A percentile compares a stretch with the other conserved stretches of the same genome.
Conservation (phyloP, 768 basidiomycete genomes). For the Serendipita vermifera region DNA sequence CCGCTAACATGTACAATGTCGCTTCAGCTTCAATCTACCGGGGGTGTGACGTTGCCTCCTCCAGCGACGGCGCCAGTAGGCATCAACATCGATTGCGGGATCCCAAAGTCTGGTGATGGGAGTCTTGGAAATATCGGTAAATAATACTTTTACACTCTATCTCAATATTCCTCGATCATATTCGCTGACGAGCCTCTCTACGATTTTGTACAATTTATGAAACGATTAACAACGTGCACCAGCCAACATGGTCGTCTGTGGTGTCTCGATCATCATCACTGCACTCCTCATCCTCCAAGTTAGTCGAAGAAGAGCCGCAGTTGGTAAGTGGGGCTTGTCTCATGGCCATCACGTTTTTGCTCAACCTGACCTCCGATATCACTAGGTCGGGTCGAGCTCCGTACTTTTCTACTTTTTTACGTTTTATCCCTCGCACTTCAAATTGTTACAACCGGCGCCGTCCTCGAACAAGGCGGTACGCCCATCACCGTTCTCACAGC, state of each 20-base stretch:
- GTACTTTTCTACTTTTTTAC: constrained; percentile 52
- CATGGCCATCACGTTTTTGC: not conserved
- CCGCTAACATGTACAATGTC: not conserved
- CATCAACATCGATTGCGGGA: constrained; percentile 69
- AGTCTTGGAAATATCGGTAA: constrained; percentile 74
- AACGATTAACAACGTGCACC: not conserved
- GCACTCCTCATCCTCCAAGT: not conserved
- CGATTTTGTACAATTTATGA: not conserved
- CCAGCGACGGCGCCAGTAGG: constrained; percentile 55
- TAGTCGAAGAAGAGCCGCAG: constrained; percentile 6
- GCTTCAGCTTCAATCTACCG: constrained; percentile 15
- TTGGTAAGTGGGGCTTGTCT: not conserved
- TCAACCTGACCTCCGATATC: constrained; percentile 9
- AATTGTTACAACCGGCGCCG: constrained; percentile 64
- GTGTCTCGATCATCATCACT: constrained; percentile 3
- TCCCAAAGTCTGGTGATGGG: constrained; percentile 39
- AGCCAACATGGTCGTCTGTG: constrained; percentile 9
- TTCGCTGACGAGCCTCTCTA: not conserved
- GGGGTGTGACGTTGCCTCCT: constrained; percentile 22
- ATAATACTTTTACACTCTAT: not conserved
- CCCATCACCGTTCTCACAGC: constrained; percentile 58
- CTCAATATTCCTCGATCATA: not conserved
- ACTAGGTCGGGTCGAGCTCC: constrained; percentile 56
- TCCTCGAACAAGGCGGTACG: constrained; percentile 65
- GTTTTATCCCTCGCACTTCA: constrained; percentile 63